These are phyloP conservation scores for Sodiomyces alkalinus DNA, from an alignment of 2,329 filamentous ascomycete genomes.

Conservation along the genomic window DNA sequence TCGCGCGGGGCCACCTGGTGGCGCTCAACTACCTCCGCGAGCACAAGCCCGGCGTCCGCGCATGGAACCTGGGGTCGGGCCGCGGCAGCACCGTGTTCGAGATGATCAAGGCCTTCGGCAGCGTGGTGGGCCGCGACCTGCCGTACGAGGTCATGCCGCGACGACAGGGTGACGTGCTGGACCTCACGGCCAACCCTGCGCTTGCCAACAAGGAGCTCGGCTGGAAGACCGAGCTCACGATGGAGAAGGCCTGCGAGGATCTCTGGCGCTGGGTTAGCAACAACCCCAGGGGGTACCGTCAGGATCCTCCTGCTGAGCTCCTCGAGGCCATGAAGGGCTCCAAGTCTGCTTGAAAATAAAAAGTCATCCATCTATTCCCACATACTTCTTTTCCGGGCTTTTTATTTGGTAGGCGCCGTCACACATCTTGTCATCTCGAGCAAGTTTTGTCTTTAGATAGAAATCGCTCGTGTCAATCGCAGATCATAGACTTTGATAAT, in stretches of 20 bases:
- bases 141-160: slow-evolving; percentile 75
- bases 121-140: slow-evolving; percentile 71
- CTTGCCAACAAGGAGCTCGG: slow-evolving; percentile 77
- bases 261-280: slow-evolving; percentile 96
- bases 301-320: slow-evolving; percentile 75
- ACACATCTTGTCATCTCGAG: too few species aligned
- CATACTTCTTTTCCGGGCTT: too few species aligned
- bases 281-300: slow-evolving; percentile 88
- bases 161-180: slow-evolving; percentile 77
- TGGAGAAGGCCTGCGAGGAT: slow-evolving; percentile 88
- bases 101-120: slow-evolving; percentile 89
- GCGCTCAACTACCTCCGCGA: slow-evolving; percentile 82
- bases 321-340: slow-evolving; percentile 49
- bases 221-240: slow-evolving; percentile 81
- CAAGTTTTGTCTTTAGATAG: too few species aligned
- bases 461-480: too few species aligned
- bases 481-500: too few species aligned
- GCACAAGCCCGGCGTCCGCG: slow-evolving; percentile 74
- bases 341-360: too few species aligned
- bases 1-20: slow-evolving; percentile 71
- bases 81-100: slow-evolving; percentile 92
- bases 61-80: slow-evolving; percentile 93
- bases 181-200: slow-evolving; percentile 82
- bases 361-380: too few species aligned
- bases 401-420: too few species aligned